Percentiles rank a stretch among this genome's conserved stretches.
Evolutionary conservation across 2,329 filamentous ascomycete genomes (phyloP).

Genomic region (Podosphaera leucotricha): DNA sequence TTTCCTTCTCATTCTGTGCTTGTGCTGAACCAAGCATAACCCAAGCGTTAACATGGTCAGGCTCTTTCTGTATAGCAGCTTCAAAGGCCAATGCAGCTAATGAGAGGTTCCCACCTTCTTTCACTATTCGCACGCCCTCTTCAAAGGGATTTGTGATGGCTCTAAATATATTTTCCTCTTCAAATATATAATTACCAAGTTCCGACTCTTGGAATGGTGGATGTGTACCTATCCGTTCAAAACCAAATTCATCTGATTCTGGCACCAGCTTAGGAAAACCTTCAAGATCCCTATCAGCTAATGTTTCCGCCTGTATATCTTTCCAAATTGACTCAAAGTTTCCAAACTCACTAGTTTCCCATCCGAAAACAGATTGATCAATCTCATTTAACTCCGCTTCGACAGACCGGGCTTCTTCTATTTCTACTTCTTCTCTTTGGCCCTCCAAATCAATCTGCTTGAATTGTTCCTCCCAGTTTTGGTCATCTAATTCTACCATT

Average conservation of each 20-base stretch:
- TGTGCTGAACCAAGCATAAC: slow-evolving; percentile 76
- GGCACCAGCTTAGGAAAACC: slow-evolving; percentile 51
- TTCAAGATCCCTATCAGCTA: slow-evolving; percentile 43
- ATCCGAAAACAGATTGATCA: slow-evolving; percentile 56
- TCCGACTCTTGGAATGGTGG: slow-evolving; percentile 44
- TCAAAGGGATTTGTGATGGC: slow-evolving; percentile 67
- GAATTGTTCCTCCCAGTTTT: slow-evolving; percentile 93
- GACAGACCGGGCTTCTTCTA: slow-evolving; percentile 14
- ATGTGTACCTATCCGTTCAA: slow-evolving; percentile 47
- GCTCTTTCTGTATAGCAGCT: slow-evolving; percentile 75
- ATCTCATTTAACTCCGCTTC: slow-evolving; percentile 58
- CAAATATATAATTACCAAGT: slow-evolving; percentile 80
- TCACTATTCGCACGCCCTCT: slow-evolving; percentile 81
- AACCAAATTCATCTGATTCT: slow-evolving; percentile 43
- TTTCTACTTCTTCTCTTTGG: slow-evolving; percentile 20
- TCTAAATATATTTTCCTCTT: slow-evolving; percentile 78
- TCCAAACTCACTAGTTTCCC: slow-evolving; percentile 53
- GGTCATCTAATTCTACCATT: slow-evolving; percentile 79
- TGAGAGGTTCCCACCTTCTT: slow-evolving; percentile 79
- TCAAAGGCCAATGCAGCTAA: slow-evolving; percentile 88
- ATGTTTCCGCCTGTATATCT: slow-evolving; percentile 56
- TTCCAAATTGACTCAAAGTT: slow-evolving; percentile 82
- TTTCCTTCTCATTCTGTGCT: slow-evolving; percentile 96
- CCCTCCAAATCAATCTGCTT: slow-evolving; percentile 53
- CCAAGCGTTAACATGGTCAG: slow-evolving; percentile 79